These are phyloP conservation scores for Pyrenophora graminea DNA, from an alignment of 2,329 filamentous ascomycete species.

Conservation along the genomic window DNA sequence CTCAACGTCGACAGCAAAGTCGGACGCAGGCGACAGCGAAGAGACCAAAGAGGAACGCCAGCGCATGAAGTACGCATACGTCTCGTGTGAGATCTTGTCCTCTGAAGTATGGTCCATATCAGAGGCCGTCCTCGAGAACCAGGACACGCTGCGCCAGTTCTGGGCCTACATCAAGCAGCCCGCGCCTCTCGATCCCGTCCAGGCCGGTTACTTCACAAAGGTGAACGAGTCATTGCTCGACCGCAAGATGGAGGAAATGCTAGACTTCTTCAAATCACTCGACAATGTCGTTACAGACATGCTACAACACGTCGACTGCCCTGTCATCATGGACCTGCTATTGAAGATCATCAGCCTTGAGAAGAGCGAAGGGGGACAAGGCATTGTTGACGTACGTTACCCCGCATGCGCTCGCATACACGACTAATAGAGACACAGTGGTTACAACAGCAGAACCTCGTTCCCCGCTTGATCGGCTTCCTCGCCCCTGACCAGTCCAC, in stretches of 20 bases:
- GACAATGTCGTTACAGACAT: conserved; percentile 82
- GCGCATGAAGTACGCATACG: conserved; percentile 90
- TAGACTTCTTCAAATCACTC: conserved; percentile 82
- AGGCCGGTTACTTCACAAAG: conserved; percentile 98
- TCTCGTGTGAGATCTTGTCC: conserved; percentile 89
- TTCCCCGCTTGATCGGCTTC: conserved; percentile 84
- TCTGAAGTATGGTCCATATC: conserved; percentile 97
- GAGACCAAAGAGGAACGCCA: conserved; percentile 84
- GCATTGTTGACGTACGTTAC: conserved; percentile 81
- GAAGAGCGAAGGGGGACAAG: conserved; percentile 86
- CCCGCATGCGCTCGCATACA: neutral
- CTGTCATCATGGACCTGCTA: conserved; percentile 96
- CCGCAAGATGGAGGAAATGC: conserved; percentile 97
- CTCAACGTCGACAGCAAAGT: conserved; percentile 51
- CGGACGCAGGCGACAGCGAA: conserved; percentile 50
- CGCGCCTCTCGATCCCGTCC: conserved; percentile 86
- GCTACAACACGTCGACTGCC: conserved; percentile 91
- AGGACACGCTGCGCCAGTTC: conserved; percentile 76
- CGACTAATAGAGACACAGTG: conserved; percentile 61
- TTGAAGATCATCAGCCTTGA: conserved; percentile 97
- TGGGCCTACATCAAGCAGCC: conserved; percentile 87
- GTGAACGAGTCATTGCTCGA: conserved; percentile 98
- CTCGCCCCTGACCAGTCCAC: conserved; percentile 82
- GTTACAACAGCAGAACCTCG: conserved; percentile 86
- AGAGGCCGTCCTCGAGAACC: conserved; percentile 87